Conservation (phyloP, 1,284 basidiomycete species). For the Pholiota adiposa region DNA sequence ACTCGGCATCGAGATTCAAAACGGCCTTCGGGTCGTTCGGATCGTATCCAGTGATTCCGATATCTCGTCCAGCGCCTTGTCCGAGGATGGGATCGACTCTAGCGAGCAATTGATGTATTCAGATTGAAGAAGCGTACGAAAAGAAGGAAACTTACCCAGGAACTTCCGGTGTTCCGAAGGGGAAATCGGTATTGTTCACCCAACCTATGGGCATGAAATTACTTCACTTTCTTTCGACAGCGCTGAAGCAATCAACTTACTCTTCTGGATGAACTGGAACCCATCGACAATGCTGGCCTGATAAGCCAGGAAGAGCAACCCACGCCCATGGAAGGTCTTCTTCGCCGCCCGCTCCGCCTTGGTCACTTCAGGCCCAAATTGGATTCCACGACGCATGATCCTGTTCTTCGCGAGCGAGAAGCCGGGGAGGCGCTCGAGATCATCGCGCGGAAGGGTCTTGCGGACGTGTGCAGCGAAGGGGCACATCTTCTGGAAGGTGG, state of each 20-base stretch:
- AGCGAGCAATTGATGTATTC: background rate
- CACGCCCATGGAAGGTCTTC: slow-evolving; percentile 47
- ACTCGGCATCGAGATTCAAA: slow-evolving; percentile 29
- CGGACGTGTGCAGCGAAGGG: slow-evolving; percentile 61
- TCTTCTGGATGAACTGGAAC: slow-evolving; percentile 52
- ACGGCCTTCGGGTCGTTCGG: slow-evolving; percentile 34
- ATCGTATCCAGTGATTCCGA: slow-evolving; percentile 40
- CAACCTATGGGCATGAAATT: slow-evolving; percentile 26
- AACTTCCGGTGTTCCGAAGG: slow-evolving; percentile 23
- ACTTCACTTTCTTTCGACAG: background rate
- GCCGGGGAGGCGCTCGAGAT: slow-evolving; percentile 35
- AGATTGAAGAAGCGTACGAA: background rate
- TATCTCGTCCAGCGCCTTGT: slow-evolving; percentile 37
- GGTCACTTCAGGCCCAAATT: slow-evolving; percentile 52
- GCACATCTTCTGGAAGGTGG: slow-evolving; percentile 45
- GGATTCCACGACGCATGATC: slow-evolving; percentile 50
- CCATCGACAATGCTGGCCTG: slow-evolving; percentile 49
- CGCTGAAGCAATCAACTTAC: slow-evolving; percentile 22
- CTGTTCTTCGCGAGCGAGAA: slow-evolving; percentile 33
- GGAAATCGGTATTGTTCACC: slow-evolving; percentile 35
- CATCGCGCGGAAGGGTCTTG: slow-evolving; percentile 57
- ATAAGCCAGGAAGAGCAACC: slow-evolving; percentile 53
- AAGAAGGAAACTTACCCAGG: slow-evolving; percentile 32
- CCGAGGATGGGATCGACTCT: slow-evolving; percentile 52
- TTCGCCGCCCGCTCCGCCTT: slow-evolving; percentile 35